Evolutionary conservation across 495 filamentous ascomycete species (phyloP).

Genomic region (Cercophora scortea): DNA sequence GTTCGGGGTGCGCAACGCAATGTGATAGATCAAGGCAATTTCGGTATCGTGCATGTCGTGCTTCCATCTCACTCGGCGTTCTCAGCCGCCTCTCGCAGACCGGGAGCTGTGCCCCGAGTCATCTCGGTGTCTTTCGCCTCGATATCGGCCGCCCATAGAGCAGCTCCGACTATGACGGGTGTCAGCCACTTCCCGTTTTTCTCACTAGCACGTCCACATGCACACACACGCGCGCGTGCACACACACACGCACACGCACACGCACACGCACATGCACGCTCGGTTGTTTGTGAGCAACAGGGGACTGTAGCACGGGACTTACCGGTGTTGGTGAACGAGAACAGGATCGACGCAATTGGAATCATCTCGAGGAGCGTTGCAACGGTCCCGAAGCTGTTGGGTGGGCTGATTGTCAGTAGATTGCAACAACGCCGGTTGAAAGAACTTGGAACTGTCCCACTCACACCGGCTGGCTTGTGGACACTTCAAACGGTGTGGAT

Average conservation of each 20-base stretch:
- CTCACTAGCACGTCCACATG: too few species aligned
- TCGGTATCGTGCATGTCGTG: conserved; percentile 16
- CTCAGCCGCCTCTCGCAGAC: conserved; percentile 45
- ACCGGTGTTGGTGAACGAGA: conserved; percentile 83
- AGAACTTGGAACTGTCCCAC: too few species aligned
- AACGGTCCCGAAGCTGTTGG: conserved; percentile 69
- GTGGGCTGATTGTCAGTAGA: conserved; percentile 4
- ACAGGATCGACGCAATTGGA: conserved; percentile 73
- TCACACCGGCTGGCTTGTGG: too few species aligned
- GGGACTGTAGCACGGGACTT: conserved; percentile 10
- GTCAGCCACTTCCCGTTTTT: conserved; percentile 16
- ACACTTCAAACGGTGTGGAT: too few species aligned
- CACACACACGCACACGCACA: too few species aligned
- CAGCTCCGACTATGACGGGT: conserved; percentile 57
- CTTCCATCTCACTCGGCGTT: conserved; percentile 38
- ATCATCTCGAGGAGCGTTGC: conserved; percentile 76
- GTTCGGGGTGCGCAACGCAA: conserved; percentile 4
- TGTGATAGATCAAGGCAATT: conserved; percentile 13
- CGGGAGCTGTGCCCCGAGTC: conserved; percentile 44
- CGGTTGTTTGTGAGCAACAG: too few species aligned
- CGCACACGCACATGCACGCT: too few species aligned
- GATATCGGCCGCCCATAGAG: conserved; percentile 88
- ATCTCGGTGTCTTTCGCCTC: conserved; percentile 52
- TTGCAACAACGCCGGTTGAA: too few species aligned
- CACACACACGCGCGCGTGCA: too few species aligned